phyloP scores from a whole-genome alignment of 202 grass and related monocot genomes.

The Hordeum pubiflorum region DNA sequence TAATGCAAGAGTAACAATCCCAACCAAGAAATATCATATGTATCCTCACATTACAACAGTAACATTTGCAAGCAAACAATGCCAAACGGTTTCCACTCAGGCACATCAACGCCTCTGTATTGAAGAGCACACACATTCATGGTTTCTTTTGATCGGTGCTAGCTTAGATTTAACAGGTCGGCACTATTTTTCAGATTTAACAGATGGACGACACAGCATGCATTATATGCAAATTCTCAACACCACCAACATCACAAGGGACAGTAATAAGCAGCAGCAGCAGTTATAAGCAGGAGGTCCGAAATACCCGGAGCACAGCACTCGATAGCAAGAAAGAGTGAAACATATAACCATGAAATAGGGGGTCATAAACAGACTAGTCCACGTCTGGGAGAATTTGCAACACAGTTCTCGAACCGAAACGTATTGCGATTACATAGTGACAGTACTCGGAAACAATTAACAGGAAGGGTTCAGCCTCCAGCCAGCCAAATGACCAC shows the following conservation, averaged over 20 bases:
- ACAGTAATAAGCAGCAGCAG: neutral
- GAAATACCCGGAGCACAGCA: neutral
- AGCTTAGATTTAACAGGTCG: no score
- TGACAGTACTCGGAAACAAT: slow-evolving; percentile 17
- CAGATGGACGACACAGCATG: neutral
- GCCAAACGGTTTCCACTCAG: neutral
- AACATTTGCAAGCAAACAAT: neutral
- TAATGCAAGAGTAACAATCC: neutral
- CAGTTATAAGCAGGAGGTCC: neutral
- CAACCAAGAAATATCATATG: neutral
- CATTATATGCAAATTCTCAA: neutral
- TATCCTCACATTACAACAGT: no score
- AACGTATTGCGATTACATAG: slow-evolving; percentile 35
- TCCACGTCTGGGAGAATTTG: slow-evolving; percentile 12
- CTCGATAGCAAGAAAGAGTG: neutral
- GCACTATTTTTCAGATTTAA: no score
- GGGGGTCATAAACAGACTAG: neutral
- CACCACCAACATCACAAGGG: neutral
- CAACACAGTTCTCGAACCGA: slow-evolving; percentile 13
- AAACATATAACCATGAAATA: neutral
- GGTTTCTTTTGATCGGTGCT: neutral
- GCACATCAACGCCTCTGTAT: neutral
- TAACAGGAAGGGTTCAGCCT: neutral
- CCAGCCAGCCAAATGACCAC: neutral
- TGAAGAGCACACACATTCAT: neutral